Conservation (phyloP, 179 eudicot genomes). For the Beta corolliflora region DNA sequence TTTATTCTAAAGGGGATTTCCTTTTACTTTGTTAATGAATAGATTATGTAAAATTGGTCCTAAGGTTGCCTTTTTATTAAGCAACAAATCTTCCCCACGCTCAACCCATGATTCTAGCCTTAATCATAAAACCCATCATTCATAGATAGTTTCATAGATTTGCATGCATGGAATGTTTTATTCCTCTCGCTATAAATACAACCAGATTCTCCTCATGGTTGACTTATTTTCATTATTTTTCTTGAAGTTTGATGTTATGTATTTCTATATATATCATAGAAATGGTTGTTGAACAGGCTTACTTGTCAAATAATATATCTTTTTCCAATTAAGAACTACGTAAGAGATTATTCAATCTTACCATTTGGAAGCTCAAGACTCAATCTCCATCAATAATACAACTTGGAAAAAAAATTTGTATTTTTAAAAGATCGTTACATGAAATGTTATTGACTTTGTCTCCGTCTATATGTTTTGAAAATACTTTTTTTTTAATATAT, state of each 20-base stretch:
- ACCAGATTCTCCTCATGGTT: slow-evolving; percentile 33
- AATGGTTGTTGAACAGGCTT: slow-evolving; percentile 1
- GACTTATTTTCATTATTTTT: slow-evolving; percentile 8
- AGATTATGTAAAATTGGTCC: neutral
- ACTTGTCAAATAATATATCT: neutral
- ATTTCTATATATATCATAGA: neutral
- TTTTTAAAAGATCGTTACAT: too few relatives aligned
- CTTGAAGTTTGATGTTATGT: neutral
- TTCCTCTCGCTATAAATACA: slow-evolving; percentile 17
- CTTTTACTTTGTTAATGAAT: neutral
- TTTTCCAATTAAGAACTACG: neutral
- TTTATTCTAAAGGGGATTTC: neutral
- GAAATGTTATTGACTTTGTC: too few relatives aligned
- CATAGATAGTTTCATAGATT: slow-evolving; percentile 10
- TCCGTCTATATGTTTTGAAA: too few relatives aligned
- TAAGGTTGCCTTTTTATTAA: slow-evolving; percentile 16
- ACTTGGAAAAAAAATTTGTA: neutral
- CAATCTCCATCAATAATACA: neutral
- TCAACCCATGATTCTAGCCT: slow-evolving; percentile 23
- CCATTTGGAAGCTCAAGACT: neutral
- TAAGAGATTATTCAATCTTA: neutral
- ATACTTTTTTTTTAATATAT: too few relatives aligned
- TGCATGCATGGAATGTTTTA: slow-evolving; percentile 29
- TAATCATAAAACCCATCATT: slow-evolving; percentile 19
- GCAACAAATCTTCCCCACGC: slow-evolving; percentile 25